phyloP scores from a whole-genome alignment of 441 rosid species.

The Erodium trifolium region DNA sequence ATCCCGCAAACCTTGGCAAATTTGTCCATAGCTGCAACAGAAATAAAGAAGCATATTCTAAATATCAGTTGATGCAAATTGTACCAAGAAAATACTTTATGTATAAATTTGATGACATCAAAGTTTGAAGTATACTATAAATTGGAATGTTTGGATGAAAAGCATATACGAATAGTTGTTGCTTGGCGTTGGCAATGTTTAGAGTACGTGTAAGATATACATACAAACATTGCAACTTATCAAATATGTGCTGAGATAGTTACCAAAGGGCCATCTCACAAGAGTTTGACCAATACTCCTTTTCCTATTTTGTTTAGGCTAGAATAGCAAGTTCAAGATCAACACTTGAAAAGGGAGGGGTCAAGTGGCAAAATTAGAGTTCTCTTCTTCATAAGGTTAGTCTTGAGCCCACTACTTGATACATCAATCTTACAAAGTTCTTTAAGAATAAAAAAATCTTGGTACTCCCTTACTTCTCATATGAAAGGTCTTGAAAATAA shows the following conservation, averaged over 20 bases:
- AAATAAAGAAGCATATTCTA: slow-evolving; percentile 9
- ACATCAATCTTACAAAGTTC: no score
- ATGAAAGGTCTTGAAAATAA: no score
- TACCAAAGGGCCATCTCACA: background rate
- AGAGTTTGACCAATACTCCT: no score
- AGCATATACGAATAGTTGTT: background rate
- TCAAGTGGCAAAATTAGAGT: no score
- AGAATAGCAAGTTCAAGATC: no score
- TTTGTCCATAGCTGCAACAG: slow-evolving; percentile 50
- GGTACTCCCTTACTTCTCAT: no score
- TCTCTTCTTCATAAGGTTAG: no score
- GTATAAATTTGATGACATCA: background rate
- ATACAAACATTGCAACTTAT: background rate
- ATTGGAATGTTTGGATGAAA: background rate
- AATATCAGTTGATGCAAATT: background rate
- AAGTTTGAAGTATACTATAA: background rate
- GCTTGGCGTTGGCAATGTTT: background rate
- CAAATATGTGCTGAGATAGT: background rate
- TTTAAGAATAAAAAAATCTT: no score
- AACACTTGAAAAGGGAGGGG: no score
- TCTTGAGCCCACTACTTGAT: no score
- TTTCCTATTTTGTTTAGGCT: no score
- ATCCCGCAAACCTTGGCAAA: slow-evolving; percentile 56
- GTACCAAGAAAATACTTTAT: background rate
- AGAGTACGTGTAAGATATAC: background rate